phyloP scores from a whole-genome alignment of 805 yeast genomes.

The Kregervanrija delftensis region DNA sequence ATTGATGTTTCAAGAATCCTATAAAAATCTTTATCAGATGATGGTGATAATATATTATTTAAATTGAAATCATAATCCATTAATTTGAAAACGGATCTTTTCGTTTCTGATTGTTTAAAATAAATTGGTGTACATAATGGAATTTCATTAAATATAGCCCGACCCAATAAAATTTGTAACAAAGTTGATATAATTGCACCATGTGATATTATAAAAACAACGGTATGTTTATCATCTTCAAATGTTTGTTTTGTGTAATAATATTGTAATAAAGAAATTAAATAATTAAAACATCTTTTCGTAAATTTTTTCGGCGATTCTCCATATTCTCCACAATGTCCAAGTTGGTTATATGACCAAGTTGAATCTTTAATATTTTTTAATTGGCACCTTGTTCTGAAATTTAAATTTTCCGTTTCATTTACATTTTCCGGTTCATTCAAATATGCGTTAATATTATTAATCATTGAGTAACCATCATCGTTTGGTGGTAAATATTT shows the following conservation, averaged over 20 bases:
- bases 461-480: conserved; percentile 34
- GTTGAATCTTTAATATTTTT: conserved; percentile 20
- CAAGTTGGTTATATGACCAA: conserved; percentile 31
- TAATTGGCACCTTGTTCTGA: conserved; percentile 13
- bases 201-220: conserved; percentile 32
- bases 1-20: conserved; percentile 19
- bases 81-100: conserved; percentile 21
- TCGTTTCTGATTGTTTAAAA: conserved; percentile 20
- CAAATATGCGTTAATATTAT: conserved; percentile 32
- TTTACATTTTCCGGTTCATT: conserved; percentile 14
- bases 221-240: conserved; percentile 25
- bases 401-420: conserved; percentile 11
- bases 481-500: conserved; percentile 38
- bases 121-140: conserved; percentile 32
- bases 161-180: conserved; percentile 30
- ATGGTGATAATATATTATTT: conserved; percentile 19
- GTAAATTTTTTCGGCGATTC: conserved; percentile 33
- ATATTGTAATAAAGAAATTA: conserved; percentile 28
- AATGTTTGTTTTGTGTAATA: conserved; percentile 20
- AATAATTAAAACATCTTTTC: conserved; percentile 28
- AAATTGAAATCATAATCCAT: conserved; percentile 30
- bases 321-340: conserved; percentile 38
- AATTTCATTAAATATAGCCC: conserved; percentile 33
- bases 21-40: conserved; percentile 21
- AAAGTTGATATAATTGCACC: conserved; percentile 38